Base-by-base conservation (phyloP, 2,329 filamentous ascomycete species). In the Penicillium sp. region DNA sequence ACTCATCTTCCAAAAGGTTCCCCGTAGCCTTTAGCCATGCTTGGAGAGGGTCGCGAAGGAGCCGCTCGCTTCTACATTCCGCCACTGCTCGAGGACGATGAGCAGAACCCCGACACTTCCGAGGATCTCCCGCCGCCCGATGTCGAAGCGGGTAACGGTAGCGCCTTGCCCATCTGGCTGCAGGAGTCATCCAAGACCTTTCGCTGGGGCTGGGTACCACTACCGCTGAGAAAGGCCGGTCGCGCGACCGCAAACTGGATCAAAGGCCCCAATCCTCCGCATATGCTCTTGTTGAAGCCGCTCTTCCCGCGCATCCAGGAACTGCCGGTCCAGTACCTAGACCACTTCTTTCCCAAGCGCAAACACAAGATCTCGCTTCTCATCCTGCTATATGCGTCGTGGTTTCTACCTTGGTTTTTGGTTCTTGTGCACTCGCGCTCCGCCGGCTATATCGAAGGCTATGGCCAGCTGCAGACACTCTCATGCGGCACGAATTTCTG, bases 371-470 rank as follows among this genome's bases (percentile, higher is more conserved):
- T 76, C 30, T 63, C 59, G 14, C 59, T 79, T 31, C 61, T 79
- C 42, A 50, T 74, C 11, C 59, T 72, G 20, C 62, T 78, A 13
- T 79, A 79, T 61, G 62, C 71, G 13, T 61, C 63, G 28, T 79
- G 77, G 77, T 75, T 79, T 42, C 50, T 78, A 46, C 71, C 74
- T 8, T 79, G 76, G 72, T 71, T 71, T 4, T 54, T 77, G 22
- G 67, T 79, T 40, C 60, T 79, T 38, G 61, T 74, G 25, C 69
- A 76, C 50, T 77, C 76, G 27, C 69, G 73, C 18, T 73, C 75
- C 16, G 71, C 75, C 1, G 76, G 75, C 6, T 71, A 74, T 54
- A 78, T 79, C 48, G 70, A 77, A 57, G 77, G 76, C 14, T 79
- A 76, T 58, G 77, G 77, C 8, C 68, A 64, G 52, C 75, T 77